Evolutionary conservation across 345 rosid genomes (phyloP), one percentile per base, ranked within the genome.

Genomic region (Balakata baccata): DNA sequence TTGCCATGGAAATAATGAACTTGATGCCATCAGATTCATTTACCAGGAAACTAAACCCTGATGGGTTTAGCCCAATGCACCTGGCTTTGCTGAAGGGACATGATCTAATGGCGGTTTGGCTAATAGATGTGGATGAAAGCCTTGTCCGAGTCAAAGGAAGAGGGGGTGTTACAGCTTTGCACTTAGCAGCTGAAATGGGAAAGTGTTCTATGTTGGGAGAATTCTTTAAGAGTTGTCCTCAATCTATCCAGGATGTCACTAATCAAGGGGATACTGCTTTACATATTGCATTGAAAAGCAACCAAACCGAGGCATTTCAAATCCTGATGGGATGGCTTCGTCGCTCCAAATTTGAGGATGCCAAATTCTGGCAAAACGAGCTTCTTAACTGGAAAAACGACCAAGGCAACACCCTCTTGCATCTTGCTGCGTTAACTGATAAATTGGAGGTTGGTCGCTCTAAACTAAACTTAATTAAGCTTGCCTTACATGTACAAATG

Each of bases 51-150:
- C 79, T 76, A n/a, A 84, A 79, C 68, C 72, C 43, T 4, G 56
- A 54, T 11, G 84, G 85, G 25, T 37, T 61, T 22, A 64, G 69
- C 7, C 85, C 85, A n/a, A 46, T 82, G 75, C 83, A 82, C 50
- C 69, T 82, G 3, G 83, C 86, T 6, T 46, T 82, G 11, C 67
- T 61, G 17, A 43, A 68, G 17, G 22, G 9, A 0, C 22, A 68
- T 3, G 64, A 52, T 51, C 57, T 10, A 16, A 5, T 78, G 53
- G 81, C 29, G n/a, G 57, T 22, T 59, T 50, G 62, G 16, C 57
- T 78, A 11, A 54, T 78, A 10, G 54, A 52, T 8, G n/a, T 64
- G 0, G 58, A 66, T 18, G 23, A 46, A 14, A 8, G 16, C 2
- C 73, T 72, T 0, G 57, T 68, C 3, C 41, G 76, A 14, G 73